Evolutionary conservation across 2,329 filamentous ascomycete species (phyloP), one percentile per base, ranked within the genome.

Genomic region (Rutstroemia sp.): DNA sequence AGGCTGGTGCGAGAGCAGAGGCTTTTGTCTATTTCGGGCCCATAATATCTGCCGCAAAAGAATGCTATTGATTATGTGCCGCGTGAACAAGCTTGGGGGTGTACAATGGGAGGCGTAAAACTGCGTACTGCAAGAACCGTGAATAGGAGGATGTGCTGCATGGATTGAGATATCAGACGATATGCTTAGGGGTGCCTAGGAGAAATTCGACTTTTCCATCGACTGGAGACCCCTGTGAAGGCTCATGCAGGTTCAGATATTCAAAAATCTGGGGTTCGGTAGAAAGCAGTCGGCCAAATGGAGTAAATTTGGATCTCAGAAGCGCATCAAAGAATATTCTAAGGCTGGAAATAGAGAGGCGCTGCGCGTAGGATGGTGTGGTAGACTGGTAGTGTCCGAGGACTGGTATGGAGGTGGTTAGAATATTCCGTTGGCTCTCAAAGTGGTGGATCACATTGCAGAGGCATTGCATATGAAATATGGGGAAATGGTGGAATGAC

Each of bases 141-240:
- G 45, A 21, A 40, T 19, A 48, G 30, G 39, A 25, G 27, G 38
- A 51, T 44, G 30, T 44, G 49, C 46, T 46, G 19, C 27, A 51
- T 44, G 50, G 58, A 64, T 63, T 62, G 61, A 60, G 25, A 61
- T 60, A 63, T 62, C 59, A 67, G 63, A 65, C 64, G 60, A 65
- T 63, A 60, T 60, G 60, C 58, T 63, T 58, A 34, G 56, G 45
- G 46, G 44, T 59, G 56, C 56, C 42, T 48, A 56, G 38, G 50
- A 47, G 44, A 51, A 44, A 44, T 57, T 50, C 45, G 40, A 57
- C 44, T 42, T 50, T 58, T 57, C 47, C 58, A 56, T 40, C 36
- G 16, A 48, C 17, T 53, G 8, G 10, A 19, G 36, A 61, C 58
- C 60, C 62, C 54, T 61, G 62, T 60, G 63, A 59, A 54, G 57